phyloP scores from a whole-genome alignment of 305 asterid genomes.

The Salvia sclarea region DNA sequence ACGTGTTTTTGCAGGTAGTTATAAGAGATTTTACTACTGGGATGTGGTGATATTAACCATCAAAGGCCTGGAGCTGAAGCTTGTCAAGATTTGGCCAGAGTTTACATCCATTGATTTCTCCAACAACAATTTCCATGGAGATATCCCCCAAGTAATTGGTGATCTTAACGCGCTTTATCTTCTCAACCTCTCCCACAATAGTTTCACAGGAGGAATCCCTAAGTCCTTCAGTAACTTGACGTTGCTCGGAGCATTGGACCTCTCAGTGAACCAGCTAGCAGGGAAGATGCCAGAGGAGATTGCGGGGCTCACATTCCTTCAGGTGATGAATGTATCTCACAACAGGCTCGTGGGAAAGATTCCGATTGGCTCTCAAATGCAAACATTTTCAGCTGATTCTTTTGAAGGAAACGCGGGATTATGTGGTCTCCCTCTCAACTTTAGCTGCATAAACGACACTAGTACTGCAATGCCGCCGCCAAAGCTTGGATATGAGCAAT shows the following conservation, averaged over 20 bases:
- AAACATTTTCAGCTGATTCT: slow-evolving; percentile 33
- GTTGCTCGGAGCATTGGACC: slow-evolving; percentile 41
- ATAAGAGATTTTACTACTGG: slow-evolving; percentile 16
- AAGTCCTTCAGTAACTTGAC: slow-evolving; percentile 29
- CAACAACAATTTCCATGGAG: slow-evolving; percentile 44
- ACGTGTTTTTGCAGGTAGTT: background rate
- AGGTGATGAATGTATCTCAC: slow-evolving; percentile 38
- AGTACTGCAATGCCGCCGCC: no score
- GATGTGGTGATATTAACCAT: slow-evolving; percentile 27
- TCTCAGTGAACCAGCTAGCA: slow-evolving; percentile 32
- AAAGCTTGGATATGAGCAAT: no score
- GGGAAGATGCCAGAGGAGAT: slow-evolving; percentile 44
- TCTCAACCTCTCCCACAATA: slow-evolving; percentile 43
- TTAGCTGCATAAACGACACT: slow-evolving; percentile 26
- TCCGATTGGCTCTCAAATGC: slow-evolving; percentile 38
- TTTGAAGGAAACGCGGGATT: slow-evolving; percentile 40
- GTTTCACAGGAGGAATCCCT: slow-evolving; percentile 32
- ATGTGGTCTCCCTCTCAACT: slow-evolving; percentile 40
- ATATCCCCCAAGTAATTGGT: slow-evolving; percentile 32
- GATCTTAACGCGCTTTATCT: slow-evolving; percentile 21
- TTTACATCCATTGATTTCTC: slow-evolving; percentile 46
- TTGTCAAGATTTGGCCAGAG: no score
- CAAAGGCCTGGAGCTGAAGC: slow-evolving; percentile 30
- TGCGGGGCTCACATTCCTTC: slow-evolving; percentile 35
- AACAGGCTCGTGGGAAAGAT: slow-evolving; percentile 42